Evolutionary conservation across 371 early-diverging fungal genomes (phyloP).

Genomic region (Syncephalis plumigaleata): DNA sequence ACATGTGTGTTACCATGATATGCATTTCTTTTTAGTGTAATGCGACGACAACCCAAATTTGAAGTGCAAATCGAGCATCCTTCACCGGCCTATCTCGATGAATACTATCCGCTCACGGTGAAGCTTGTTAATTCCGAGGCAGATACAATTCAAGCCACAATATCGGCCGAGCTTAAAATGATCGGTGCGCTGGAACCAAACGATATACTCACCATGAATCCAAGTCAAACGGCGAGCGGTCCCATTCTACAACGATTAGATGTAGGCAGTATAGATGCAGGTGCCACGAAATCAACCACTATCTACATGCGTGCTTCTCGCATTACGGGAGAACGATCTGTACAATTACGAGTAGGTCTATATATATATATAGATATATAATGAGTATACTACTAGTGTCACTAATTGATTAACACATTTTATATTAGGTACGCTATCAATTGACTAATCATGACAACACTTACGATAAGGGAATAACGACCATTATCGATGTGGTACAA

Average conservation of each 20-base stretch:
- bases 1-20: slow-evolving; percentile 1
- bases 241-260: slow-evolving; percentile 4
- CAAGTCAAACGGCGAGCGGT: slow-evolving; percentile 5
- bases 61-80: slow-evolving; percentile 25
- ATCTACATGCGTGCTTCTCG: too few species aligned
- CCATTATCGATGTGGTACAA: too few species aligned
- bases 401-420: too few species aligned
- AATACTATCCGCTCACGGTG: slow-evolving; percentile 36
- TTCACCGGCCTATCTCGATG: slow-evolving; percentile 50
- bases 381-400: too few species aligned
- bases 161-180: slow-evolving; percentile 27
- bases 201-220: slow-evolving; percentile 12
- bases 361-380: too few species aligned
- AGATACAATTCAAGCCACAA: slow-evolving; percentile 21
- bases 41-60: slow-evolving; percentile 45
- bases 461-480: too few species aligned
- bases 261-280: too few species aligned
- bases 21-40: slow-evolving; percentile 19
- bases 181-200: slow-evolving; percentile 17
- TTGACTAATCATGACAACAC: too few species aligned
- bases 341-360: too few species aligned
- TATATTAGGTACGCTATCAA: too few species aligned
- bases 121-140: slow-evolving; percentile 38
- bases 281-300: too few species aligned
- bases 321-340: too few species aligned